Evolutionary conservation across 2,329 filamentous ascomycete genomes (phyloP), one percentile per base, ranked within the genome.

Genomic region (Dactylellina drechsleri): DNA sequence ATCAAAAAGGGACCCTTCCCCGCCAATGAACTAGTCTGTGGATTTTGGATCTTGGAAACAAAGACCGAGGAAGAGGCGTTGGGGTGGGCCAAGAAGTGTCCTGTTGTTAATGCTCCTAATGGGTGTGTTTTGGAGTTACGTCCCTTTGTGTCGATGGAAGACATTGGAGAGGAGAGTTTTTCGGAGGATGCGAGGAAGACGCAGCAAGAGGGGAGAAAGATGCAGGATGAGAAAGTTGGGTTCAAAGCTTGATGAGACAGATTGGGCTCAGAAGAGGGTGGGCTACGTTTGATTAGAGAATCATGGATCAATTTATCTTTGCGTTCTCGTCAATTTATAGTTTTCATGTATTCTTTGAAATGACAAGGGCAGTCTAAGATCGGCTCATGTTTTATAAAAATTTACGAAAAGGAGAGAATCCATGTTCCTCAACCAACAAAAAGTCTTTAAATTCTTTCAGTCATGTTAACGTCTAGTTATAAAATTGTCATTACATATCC

Each of bases 21-120:
- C 0, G 43, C 58, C 57, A 52, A 62, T 20, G 70, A 74, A 47
- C 12, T 74, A 6, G 70, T 74, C 23, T 50, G 47, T 8, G 70
- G 70, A 7, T 74, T 74, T 20, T 74, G 70, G 70, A 74, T 74
- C 36, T 50, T 74, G 3, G 62, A 74, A 20, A 64, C 66, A 16
- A 67, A 74, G 18, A 47, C 60, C 40, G 49, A 74, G 26, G 70
- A 74, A 15, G 70, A 74, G 47, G 70, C 70, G 10, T 16, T 74
- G n/a, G 23, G 28, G 8, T 74, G 70, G 70, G 70, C 70, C 26
- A 64, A 67, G 43, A 62, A 64, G 16, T 67, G 62, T 53, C 70
- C 70, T 1, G 58, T 67, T 20, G 13, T n/a, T 5, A 58, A 62
- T 62, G 57, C 70, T 5, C 70, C 70, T 4, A 18, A 53, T 2